Percentiles rank a stretch among this genome's conserved stretches.
Evolutionary conservation across 2,329 filamentous ascomycete species (phyloP).

Genomic region (Ascochyta fabae): DNA sequence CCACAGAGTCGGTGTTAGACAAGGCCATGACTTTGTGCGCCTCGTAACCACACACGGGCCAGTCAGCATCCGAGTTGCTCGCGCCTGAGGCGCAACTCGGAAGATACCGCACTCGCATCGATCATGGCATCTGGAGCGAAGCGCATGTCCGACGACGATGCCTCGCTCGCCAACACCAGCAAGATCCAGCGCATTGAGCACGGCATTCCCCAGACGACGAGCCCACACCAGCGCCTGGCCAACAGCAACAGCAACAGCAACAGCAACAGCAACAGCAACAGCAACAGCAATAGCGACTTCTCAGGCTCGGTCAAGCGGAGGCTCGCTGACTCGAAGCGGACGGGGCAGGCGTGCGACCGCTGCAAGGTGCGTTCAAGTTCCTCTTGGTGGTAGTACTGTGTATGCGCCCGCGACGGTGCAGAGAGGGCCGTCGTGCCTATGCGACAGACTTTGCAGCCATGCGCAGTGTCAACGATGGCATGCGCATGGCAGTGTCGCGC

Average conservation of each 20-base stretch:
- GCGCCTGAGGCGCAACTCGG: slow-evolving; percentile 21
- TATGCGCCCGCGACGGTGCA: not conserved
- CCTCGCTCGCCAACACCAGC: slow-evolving; percentile 12
- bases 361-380: slow-evolving; percentile 69
- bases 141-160: slow-evolving; percentile 22
- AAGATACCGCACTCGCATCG: slow-evolving; percentile 17
- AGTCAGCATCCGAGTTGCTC: slow-evolving; percentile 20
- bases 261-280: slow-evolving; percentile 31
- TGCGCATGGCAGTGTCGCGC: not conserved
- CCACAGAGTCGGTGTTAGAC: not conserved
- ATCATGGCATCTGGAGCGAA: slow-evolving; percentile 32
- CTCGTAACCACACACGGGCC: slow-evolving; percentile 15
- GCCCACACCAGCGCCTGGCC: slow-evolving; percentile 22
- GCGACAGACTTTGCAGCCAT: not conserved
- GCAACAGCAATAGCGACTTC: slow-evolving; percentile 41
- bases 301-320: slow-evolving; percentile 57
- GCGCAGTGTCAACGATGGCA: not conserved
- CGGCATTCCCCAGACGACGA: slow-evolving; percentile 6
- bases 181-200: slow-evolving; percentile 48
- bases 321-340: slow-evolving; percentile 63
- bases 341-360: slow-evolving; percentile 85
- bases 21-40: not conserved
- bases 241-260: slow-evolving; percentile 28
- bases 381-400: not conserved
- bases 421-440: not conserved